phyloP scores from a whole-genome alignment of 805 yeast species.

The Saturnispora besseyi region DNA sequence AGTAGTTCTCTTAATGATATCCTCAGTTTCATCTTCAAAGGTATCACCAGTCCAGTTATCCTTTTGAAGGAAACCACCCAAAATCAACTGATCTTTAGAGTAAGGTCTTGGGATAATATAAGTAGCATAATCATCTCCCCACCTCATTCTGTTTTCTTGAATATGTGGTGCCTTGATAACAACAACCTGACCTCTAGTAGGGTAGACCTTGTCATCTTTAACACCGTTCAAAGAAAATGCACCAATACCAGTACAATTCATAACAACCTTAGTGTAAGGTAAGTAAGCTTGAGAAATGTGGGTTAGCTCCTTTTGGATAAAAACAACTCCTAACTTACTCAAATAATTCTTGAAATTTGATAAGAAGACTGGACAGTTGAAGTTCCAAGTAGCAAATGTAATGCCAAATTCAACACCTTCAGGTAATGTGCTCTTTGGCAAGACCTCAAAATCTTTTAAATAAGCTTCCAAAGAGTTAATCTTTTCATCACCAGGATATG shows the following conservation, averaged over 20 bases:
- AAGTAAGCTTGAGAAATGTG: slow-evolving; percentile 50
- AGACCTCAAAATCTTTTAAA: slow-evolving; percentile 36
- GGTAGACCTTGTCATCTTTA: slow-evolving; percentile 50
- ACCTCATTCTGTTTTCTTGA: slow-evolving; percentile 45
- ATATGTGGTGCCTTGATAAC: slow-evolving; percentile 64
- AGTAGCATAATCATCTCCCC: slow-evolving; percentile 56
- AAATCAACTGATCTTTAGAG: slow-evolving; percentile 54
- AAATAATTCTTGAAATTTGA: slow-evolving; percentile 38
- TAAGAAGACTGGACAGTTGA: slow-evolving; percentile 61
- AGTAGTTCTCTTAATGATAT: slow-evolving; percentile 52
- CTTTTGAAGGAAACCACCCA: slow-evolving; percentile 68
- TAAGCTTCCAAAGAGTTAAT: slow-evolving; percentile 40
- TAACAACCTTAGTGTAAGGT: slow-evolving; percentile 37
- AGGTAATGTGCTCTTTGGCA: slow-evolving; percentile 36
- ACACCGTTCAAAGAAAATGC: slow-evolving; percentile 59
- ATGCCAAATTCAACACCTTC: slow-evolving; percentile 49
- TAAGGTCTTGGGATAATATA: slow-evolving; percentile 67
- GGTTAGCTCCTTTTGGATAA: slow-evolving; percentile 36
- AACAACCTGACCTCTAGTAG: slow-evolving; percentile 76
- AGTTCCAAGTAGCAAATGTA: slow-evolving; percentile 52
- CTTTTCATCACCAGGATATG: slow-evolving; percentile 36
- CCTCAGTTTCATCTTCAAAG: slow-evolving; percentile 45
- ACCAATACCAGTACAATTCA: slow-evolving; percentile 74
- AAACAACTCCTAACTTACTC: slow-evolving; percentile 40
- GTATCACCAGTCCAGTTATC: slow-evolving; percentile 57